Evolutionary conservation across 208 protist species (phyloP), one percentile per base, ranked within the genome.

Genomic region (Trichomonas gallinae): DNA sequence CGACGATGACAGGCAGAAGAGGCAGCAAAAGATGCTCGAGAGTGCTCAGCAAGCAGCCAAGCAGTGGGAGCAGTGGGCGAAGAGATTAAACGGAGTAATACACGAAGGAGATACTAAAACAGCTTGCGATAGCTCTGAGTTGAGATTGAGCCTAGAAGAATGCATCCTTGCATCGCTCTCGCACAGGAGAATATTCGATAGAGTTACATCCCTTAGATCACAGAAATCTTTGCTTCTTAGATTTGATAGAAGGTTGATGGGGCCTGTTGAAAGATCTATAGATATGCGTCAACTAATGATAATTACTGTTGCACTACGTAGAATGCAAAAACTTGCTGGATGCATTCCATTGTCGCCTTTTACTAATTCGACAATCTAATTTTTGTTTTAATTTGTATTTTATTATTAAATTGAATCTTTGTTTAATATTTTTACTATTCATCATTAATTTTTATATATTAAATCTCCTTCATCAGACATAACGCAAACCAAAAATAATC

Each of bases 31-130:
- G 46, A 93, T 34, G 34, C 9, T 8, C 46, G 87, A 93, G 38
- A 38, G 6, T 40, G 26, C 42, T 49, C 11, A 48, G 15, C 17
- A 48, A 0, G 0, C 17, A 17, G 45, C 46, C 8, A 93, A 51
- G 46, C 87, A 93, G 51, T 93, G 87, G 87, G 87, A 93, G 44
- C 44, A 51, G 8, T 93, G 87, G 87, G 87, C 87, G 9, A 93
- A 38, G 46, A 48, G 87, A 51, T n/a, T 93, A 38, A 42, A 93
- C 31, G 44, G 87, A 48, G 34, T 93, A 17, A 93, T 93, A 15
- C 40, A 93, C 51, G 87, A 93, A 93, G 44, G 40, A 17, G 87
- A 93, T 44, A 72, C 58, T n/a, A 48, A 48, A 17, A 26, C n/a
- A 17, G 40, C n/a, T 38, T 51, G 42, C 6, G 87, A 93, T 17